phyloP scores from a whole-genome alignment of 75 land plant species.

The Cunninghamia lanceolata region DNA sequence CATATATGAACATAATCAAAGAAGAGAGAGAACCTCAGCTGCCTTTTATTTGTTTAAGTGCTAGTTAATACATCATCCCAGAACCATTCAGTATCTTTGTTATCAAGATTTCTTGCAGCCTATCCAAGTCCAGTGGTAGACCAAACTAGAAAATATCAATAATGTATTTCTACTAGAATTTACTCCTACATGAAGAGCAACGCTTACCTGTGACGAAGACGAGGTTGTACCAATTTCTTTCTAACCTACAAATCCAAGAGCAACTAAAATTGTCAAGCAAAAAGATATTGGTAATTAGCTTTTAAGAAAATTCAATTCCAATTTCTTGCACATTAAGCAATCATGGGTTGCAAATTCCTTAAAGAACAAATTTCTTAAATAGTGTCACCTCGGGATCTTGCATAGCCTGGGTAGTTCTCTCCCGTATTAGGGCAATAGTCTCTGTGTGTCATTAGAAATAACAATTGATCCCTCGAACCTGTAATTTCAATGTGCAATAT shows the following conservation, averaged over 20 bases:
- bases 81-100: too few species aligned
- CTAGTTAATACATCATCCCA: not conserved
- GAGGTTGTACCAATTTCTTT: not conserved
- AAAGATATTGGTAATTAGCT: too few species aligned
- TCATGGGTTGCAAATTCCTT: too few species aligned
- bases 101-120: not conserved
- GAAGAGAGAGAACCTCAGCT: not conserved
- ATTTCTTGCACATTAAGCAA: too few species aligned
- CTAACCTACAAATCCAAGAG: too few species aligned
- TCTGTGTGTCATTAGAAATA: too few species aligned
- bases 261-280: too few species aligned
- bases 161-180: not conserved
- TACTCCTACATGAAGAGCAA: not conserved
- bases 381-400: too few species aligned
- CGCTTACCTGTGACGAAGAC: not conserved
- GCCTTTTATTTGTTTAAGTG: too few species aligned
- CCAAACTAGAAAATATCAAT: not conserved
- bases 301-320: too few species aligned
- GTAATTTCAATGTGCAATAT: not conserved
- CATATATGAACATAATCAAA: not conserved
- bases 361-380: too few species aligned
- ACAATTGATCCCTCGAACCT: not conserved
- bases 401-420: slow-evolving; percentile 5
- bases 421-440: not conserved
- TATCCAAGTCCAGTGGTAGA: not conserved